These are phyloP conservation scores for Microdochium nivale DNA, from an alignment of 2,329 filamentous ascomycete genomes.

Conservation along the genomic window DNA sequence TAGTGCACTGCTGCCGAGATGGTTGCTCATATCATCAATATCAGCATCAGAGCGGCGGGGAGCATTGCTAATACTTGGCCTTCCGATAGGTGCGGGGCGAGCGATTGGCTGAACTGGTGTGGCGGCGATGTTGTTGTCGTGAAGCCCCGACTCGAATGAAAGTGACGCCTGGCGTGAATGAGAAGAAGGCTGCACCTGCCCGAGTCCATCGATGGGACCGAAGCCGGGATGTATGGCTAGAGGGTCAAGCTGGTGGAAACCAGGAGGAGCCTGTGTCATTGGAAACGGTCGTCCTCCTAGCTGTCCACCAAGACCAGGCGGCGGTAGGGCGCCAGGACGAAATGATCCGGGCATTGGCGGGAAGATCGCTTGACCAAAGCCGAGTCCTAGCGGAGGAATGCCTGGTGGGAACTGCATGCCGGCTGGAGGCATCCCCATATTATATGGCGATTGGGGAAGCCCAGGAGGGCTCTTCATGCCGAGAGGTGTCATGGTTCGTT, in stretches of 20 bases:
- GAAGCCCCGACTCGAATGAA: constrained; percentile 49
- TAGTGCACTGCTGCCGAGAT: constrained; percentile 84
- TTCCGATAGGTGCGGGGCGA: constrained; percentile 78
- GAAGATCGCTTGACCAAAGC: constrained; percentile 30
- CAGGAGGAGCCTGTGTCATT: constrained; percentile 38
- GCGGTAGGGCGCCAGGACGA: constrained; percentile 35
- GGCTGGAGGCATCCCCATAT: constrained; percentile 43
- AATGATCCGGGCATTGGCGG: constrained; percentile 30
- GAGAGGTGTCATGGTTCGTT: constrained; percentile 54
- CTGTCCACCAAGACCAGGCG: constrained; percentile 41
- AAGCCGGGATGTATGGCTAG: constrained; percentile 31
- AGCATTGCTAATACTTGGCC: constrained; percentile 55
- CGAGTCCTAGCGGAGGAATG: constrained; percentile 50
- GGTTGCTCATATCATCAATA: constrained; percentile 65
- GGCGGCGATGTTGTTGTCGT: constrained; percentile 17
- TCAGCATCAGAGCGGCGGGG: constrained; percentile 27
- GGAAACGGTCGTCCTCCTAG: constrained; percentile 33
- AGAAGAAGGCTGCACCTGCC: constrained; percentile 31
- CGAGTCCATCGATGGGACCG: constrained; percentile 15
- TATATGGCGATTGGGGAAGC: constrained; percentile 28
- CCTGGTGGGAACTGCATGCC: constrained; percentile 47
- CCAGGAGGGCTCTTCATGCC: constrained; percentile 50
- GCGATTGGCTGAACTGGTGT: constrained; percentile 64
- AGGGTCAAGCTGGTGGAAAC: constrained; percentile 38
- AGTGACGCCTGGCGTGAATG: constrained; percentile 72